Percentiles rank a stretch among this genome's conserved stretches.
phyloP scores from a whole-genome alignment of 306 rosid species.

The Lathyrus tuberosus region DNA sequence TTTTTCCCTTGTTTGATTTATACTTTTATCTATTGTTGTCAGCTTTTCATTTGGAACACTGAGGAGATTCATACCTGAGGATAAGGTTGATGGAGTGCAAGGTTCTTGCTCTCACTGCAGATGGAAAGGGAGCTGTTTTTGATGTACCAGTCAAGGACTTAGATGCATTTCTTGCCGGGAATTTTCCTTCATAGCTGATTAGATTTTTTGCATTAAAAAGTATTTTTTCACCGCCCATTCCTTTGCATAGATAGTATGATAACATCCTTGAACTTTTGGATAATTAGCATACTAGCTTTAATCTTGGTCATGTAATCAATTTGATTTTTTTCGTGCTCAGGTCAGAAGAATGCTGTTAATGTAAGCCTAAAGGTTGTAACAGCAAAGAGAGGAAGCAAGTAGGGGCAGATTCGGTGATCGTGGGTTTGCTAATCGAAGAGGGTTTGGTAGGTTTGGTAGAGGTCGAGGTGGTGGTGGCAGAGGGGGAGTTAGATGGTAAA shows the following conservation, averaged over 20 bases:
- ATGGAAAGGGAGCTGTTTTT: slow-evolving; percentile 84
- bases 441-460: slow-evolving; percentile 42
- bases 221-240: background rate
- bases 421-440: slow-evolving; percentile 24
- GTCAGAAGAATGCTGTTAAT: slow-evolving; percentile 62
- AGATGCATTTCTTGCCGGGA: slow-evolving; percentile 69
- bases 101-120: slow-evolving; percentile 83
- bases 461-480: slow-evolving; percentile 42
- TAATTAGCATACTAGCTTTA: background rate
- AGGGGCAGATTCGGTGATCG: slow-evolving; percentile 48
- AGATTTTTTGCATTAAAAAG: background rate
- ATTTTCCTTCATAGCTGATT: background rate
- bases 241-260: background rate
- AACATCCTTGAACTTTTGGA: slow-evolving; percentile 7
- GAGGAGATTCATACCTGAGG: slow-evolving; percentile 82
- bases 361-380: slow-evolving; percentile 62
- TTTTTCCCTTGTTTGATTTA: slow-evolving; percentile 12
- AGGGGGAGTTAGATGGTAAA: slow-evolving; percentile 52
- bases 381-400: slow-evolving; percentile 59
- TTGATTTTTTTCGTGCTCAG: slow-evolving; percentile 42
- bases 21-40: slow-evolving; percentile 30
- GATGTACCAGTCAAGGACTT: slow-evolving; percentile 79
- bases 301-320: background rate
- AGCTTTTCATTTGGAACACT: slow-evolving; percentile 67
- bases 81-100: slow-evolving; percentile 69